Evolutionary conservation across 345 rosid genomes (phyloP).

Genomic region (Eucalyptus curtisii): DNA sequence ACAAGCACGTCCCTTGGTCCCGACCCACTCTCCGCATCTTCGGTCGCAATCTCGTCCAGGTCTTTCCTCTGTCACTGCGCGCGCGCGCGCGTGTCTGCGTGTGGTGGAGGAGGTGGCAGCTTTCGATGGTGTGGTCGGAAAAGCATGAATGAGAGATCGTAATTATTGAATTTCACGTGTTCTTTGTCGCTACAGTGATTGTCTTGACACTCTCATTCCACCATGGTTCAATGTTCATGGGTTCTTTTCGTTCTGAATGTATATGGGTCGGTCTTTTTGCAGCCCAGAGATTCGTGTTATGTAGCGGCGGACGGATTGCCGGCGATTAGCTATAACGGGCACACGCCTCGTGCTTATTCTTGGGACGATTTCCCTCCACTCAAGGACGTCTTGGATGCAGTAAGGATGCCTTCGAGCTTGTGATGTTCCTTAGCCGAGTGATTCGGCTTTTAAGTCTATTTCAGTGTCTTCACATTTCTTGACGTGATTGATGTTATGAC

Average conservation of each 20-base stretch:
- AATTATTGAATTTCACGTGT: background rate
- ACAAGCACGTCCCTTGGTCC: constrained; percentile 75
- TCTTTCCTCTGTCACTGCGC: background rate
- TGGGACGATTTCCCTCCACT: constrained; percentile 92
- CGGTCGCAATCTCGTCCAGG: constrained; percentile 69
- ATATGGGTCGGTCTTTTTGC: background rate
- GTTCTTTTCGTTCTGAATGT: background rate
- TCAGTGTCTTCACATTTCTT: background rate
- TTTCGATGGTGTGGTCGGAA: background rate
- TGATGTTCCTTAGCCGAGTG: background rate
- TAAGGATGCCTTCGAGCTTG: constrained; percentile 2
- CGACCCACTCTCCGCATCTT: constrained; percentile 70
- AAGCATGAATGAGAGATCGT: background rate
- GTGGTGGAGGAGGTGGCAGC: background rate
- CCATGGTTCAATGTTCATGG: background rate
- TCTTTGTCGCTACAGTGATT: background rate
- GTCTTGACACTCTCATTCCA: background rate
- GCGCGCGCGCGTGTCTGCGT: background rate
- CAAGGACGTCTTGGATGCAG: constrained; percentile 54
- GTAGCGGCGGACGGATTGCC: constrained; percentile 60
- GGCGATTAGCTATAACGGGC: constrained; percentile 54
- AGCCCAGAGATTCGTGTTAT: constrained; percentile 86
- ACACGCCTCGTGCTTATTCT: constrained; percentile 47
- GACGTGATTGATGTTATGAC: background rate
- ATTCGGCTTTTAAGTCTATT: background rate